A percentile compares a stretch with the other conserved stretches of the same genome.
phyloP scores from a whole-genome alignment of 2,329 filamentous ascomycete genomes.

The Diaporthe eres region DNA sequence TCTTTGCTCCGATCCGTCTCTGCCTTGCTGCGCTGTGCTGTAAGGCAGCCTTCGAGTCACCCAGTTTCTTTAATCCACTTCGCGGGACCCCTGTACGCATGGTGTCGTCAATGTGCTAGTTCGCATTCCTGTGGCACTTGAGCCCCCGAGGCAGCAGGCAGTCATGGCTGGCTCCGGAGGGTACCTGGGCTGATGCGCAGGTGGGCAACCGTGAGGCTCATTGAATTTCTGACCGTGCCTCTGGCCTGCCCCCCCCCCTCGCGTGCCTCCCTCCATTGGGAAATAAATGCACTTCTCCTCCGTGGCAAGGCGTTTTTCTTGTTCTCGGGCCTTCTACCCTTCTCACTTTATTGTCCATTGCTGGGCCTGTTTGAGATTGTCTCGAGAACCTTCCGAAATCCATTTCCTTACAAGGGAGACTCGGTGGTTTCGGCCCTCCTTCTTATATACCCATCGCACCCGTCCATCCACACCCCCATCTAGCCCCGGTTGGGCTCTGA shows the following conservation, averaged over 20 bases:
- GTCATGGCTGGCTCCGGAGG: conserved; percentile 13
- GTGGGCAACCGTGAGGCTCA: conserved; percentile 28
- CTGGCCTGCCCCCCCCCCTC: conserved; percentile 25
- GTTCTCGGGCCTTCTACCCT: conserved; percentile 41
- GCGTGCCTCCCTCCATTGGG: conserved; percentile 42
- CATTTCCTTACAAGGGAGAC: conserved; percentile 22
- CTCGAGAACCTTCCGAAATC: not conserved
- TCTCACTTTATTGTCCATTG: conserved; percentile 1
- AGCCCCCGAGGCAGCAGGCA: conserved; percentile 38
- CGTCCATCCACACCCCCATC: conserved; percentile 8
- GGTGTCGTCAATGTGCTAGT: conserved; percentile 28
- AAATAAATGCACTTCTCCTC: conserved; percentile 41
- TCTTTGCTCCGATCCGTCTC: conserved; percentile 25
- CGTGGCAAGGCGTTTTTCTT: conserved; percentile 40
- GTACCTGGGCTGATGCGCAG: not conserved
- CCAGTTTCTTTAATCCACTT: conserved; percentile 33
- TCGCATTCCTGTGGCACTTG: conserved; percentile 30
- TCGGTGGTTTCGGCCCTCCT: conserved; percentile 15
- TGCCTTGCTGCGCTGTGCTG: conserved; percentile 34
- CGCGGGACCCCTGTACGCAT: not conserved
- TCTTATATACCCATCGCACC: conserved; percentile 28
- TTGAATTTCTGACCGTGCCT: conserved; percentile 20
- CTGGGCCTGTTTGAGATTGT: not conserved
- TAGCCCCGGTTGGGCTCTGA: conserved; percentile 42
- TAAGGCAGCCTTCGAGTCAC: conserved; percentile 38